These are phyloP conservation scores for Blastomyces gilchristii DNA, from an alignment of 2,329 filamentous ascomycete genomes.

Conservation along the genomic window DNA sequence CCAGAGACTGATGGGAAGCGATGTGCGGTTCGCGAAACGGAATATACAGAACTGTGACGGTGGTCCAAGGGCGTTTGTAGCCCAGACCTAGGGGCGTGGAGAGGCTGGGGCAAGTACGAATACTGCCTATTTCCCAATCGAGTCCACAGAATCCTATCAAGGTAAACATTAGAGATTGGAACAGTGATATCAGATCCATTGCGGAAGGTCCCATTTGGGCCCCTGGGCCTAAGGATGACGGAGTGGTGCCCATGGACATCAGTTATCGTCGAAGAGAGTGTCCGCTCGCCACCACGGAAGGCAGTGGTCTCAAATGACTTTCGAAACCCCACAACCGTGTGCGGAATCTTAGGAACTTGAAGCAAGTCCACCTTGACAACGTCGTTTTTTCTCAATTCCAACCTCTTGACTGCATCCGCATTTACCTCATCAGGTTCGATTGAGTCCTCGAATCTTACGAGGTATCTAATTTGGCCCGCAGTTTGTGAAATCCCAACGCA, in stretches of 20 bases:
- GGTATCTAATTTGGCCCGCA: slow-evolving; percentile 33
- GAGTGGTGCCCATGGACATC: slow-evolving; percentile 34
- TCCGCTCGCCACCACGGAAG: slow-evolving; percentile 17
- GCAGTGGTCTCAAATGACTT: slow-evolving; percentile 22
- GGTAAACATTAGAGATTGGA: slow-evolving; percentile 36
- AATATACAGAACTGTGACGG: slow-evolving; percentile 37
- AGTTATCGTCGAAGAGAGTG: slow-evolving; percentile 13
- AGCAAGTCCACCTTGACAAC: slow-evolving; percentile 38
- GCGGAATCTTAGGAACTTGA: slow-evolving; percentile 34
- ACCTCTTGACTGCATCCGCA: slow-evolving; percentile 31
- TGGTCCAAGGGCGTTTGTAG: slow-evolving; percentile 31
- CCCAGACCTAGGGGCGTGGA: slow-evolving; percentile 15
- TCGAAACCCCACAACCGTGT: slow-evolving; percentile 35
- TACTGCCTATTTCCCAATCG: slow-evolving; percentile 35
- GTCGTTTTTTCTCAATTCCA: slow-evolving; percentile 38
- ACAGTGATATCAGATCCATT: slow-evolving; percentile 30
- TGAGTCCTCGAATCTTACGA: slow-evolving; percentile 37
- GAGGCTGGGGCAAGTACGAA: slow-evolving; percentile 19
- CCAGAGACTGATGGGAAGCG: slow-evolving; percentile 22
- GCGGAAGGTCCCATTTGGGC: slow-evolving; percentile 33
- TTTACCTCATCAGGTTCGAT: slow-evolving; percentile 33
- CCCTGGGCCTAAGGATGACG: slow-evolving; percentile 34
- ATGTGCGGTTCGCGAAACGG: slow-evolving; percentile 41
- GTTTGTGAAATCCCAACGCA: slow-evolving; percentile 40
- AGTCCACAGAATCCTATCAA: slow-evolving; percentile 40